These are phyloP conservation scores for Ottelia alismoides DNA, from an alignment of 106 monocot species.

Conservation along the genomic window DNA sequence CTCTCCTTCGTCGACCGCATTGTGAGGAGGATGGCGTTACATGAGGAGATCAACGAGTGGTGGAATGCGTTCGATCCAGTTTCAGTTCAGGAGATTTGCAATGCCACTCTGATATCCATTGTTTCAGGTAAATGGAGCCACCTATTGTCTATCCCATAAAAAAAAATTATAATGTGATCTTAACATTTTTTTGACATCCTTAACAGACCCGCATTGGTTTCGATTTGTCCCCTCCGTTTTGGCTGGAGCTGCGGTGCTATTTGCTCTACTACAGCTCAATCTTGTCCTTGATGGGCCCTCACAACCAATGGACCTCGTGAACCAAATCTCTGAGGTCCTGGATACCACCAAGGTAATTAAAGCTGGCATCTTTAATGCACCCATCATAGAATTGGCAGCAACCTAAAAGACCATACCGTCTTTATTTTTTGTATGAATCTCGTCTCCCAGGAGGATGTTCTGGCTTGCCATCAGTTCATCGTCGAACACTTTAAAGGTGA, in stretches of 20 bases:
- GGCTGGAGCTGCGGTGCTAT: slow-evolving; percentile 56
- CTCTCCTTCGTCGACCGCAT: slow-evolving; percentile 42
- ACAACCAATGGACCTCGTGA: slow-evolving; percentile 4
- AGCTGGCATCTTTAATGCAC: neutral
- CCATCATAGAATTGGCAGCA: neutral
- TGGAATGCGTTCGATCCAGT: no score
- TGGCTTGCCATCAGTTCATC: slow-evolving; percentile 29
- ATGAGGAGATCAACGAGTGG: neutral
- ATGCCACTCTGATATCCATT: slow-evolving; percentile 35
- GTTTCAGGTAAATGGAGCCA: slow-evolving; percentile 23
- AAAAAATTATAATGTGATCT: neutral
- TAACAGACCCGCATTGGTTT: slow-evolving; percentile 44
- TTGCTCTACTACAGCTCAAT: slow-evolving; percentile 9
- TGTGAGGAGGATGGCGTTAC: slow-evolving; percentile 7
- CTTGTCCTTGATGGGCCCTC: no score
- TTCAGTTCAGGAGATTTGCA: slow-evolving; percentile 25
- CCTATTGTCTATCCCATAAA: neutral
- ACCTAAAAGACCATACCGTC: no score
- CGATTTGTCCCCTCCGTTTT: slow-evolving; percentile 46
- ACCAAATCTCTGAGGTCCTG: slow-evolving; percentile 23
- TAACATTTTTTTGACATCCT: neutral
- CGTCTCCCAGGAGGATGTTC: slow-evolving; percentile 28
- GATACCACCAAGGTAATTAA: slow-evolving; percentile 31
- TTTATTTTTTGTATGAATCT: neutral
- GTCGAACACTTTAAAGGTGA: slow-evolving; percentile 1